Evolutionary conservation across 352 stramenopile genomes (phyloP).

Genomic region (Phytophthora megakarya): DNA sequence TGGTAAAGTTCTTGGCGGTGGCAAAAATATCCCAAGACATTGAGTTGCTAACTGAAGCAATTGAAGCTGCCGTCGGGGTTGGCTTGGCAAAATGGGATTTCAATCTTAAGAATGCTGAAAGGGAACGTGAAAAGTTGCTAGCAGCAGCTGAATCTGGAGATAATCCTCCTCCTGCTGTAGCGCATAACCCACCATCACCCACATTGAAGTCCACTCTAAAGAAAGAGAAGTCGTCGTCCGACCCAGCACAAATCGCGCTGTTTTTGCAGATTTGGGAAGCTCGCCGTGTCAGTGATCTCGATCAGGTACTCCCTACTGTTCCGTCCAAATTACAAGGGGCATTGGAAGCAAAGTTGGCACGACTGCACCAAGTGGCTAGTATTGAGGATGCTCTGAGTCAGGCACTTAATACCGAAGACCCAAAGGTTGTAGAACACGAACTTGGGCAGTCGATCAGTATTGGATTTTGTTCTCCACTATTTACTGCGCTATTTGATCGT

Average conservation of each 20-base stretch:
- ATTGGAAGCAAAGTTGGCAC: conserved; percentile 50
- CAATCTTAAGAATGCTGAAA: conserved; percentile 79
- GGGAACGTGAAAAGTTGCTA: conserved; percentile 66
- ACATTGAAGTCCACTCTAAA: conserved; percentile 22
- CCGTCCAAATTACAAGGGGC: conserved; percentile 29
- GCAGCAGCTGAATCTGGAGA: conserved; percentile 20
- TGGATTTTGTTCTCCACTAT: conserved; percentile 56
- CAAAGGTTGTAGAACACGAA: conserved; percentile 51
- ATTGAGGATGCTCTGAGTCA: conserved; percentile 44
- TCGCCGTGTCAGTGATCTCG: conserved; percentile 31
- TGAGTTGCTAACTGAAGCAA: conserved; percentile 66
- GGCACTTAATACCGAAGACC: conserved; percentile 37
- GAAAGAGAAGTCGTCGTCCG: conserved; percentile 15
- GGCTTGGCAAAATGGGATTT: conserved; percentile 85
- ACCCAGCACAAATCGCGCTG: conserved; percentile 24
- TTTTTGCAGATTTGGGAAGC: conserved; percentile 57
- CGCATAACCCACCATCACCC: not conserved
- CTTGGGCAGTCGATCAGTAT: conserved; percentile 62
- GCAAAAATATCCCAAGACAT: conserved; percentile 75
- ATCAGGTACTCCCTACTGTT: conserved; percentile 23
- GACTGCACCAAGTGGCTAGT: conserved; percentile 50
- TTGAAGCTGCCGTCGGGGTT: conserved; percentile 57
- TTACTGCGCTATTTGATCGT: conserved; percentile 53
- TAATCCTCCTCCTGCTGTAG: not conserved
- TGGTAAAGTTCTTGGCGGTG: conserved; percentile 77